Evolutionary conservation across 768 basidiomycete species (phyloP), one percentile per base, ranked within the genome.

Genomic region (Pluteus cervinus): DNA sequence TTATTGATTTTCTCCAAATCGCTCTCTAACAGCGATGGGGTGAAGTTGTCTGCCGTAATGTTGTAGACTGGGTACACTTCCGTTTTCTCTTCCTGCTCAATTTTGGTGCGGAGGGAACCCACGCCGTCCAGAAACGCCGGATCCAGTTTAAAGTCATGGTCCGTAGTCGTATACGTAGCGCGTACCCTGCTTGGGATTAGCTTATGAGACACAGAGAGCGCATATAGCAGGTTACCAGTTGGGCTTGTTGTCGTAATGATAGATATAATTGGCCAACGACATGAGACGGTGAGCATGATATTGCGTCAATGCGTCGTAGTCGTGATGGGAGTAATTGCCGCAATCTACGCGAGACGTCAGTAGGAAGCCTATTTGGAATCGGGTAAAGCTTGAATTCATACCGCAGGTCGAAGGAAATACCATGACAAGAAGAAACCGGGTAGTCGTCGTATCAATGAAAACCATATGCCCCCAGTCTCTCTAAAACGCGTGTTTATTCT

Each of bases 391-490:
- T n/a, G n/a, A n/a, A n/a, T 15, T 10, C 52, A 17, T 33, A 58
- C 55, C 30, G 42, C 56, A 55, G 12, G 39, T 39, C 6, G 41
- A 33, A 6, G 52, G 45, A 40, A 54, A 55, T 25, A 53, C 42
- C 57, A 61, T 53, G 24, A 61, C 55, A 6, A 59, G 43, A 2
- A 61, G 51, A 29, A 54, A 55, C 7, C 46, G 42, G 5, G 50
- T 54, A 8, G 46, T 45, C 2, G 55, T 58, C 21, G 37, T 11
- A 26, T 58, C 53, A 4, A 43, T 49, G 40, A 59, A 61, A 3
- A 61, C 28, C 3, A 61, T 37, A 49, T 61, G 55, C 7, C 59
- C 59, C 56, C 59, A 59, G 38, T 61, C 59, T 26, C 53, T 61
- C 41, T 28, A 11, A 0, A 9, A 24, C n/a, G n/a, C n/a, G n/a